Base-by-base conservation (phyloP, 306 rosid species). In the Prunus persica region DNA sequence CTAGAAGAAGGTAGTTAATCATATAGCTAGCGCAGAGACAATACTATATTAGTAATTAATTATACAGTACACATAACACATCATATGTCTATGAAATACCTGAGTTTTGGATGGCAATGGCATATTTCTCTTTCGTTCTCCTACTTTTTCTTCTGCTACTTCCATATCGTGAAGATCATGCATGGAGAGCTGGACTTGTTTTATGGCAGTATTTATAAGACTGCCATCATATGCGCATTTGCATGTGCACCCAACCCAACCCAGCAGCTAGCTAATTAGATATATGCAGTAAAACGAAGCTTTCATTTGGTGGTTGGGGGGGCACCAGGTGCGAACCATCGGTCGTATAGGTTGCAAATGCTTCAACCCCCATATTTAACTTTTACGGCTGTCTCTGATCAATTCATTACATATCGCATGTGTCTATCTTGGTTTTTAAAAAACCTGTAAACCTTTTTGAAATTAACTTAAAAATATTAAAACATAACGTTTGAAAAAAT, bases 301-400 rank as follows among this genome's bases (percentile, higher is more conserved):
- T 30, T 63, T 14, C 9, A 49, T 2, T 43, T 20, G 73, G 87
- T 24, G 66, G 84, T 69, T 73, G 80, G 75, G 7, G 47, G 43
- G 69, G 45, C 47, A 16, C 24, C 69, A 34, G 68, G 68, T 64
- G 68, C 69, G 49, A 65, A 65, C 49, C 69, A 65, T 65, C 46
- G 24, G 69, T 65, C 69, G 69, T 19, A 8, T 63, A 61, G 27
- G 38, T 12, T 61, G 5, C 2, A 46, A 65, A n/a, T 65, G 69
- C 69, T 22, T 34, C 69, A 65, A 65, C 69, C 69, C 69, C 69
- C 16, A 65, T 4, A 24, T 25, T 15, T 0, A 62, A 30, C 32
- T 22, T 15, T 1, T 56, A 9, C 62, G 8, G 27, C 62, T 9
- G 0, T 56, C 13, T 20, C 4, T 20, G 3, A 1, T n/a, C 9